Evolutionary conservation across 1,139 yeast species (phyloP).

Genomic region (Lodderomyces elongisporus): DNA sequence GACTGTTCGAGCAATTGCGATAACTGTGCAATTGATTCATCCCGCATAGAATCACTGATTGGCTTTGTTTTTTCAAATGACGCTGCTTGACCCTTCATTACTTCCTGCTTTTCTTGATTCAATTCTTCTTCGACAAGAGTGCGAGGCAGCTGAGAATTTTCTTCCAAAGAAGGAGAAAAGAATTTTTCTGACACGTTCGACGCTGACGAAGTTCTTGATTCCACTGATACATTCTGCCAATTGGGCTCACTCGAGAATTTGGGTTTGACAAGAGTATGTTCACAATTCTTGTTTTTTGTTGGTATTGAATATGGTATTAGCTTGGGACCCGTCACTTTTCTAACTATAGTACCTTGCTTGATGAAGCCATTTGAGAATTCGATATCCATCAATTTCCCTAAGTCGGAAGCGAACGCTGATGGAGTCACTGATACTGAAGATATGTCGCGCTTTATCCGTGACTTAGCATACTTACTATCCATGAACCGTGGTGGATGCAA

Average conservation of each 20-base stretch:
- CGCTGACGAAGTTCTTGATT: background rate
- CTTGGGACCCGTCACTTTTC: too few species aligned
- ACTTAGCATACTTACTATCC: background rate
- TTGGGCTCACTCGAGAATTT: too few species aligned
- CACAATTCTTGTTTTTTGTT: too few species aligned
- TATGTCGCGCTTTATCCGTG: conserved; percentile 12
- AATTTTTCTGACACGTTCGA: background rate
- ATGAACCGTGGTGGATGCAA: background rate
- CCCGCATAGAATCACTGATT: conserved; percentile 11
- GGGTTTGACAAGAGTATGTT: too few species aligned
- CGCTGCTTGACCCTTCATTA: background rate
- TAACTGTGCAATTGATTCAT: conserved; percentile 32
- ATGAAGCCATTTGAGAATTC: conserved; percentile 13
- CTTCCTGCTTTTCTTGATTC: background rate
- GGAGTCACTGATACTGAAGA: conserved; percentile 28
- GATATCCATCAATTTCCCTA: conserved; percentile 25
- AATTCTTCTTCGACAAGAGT: background rate
- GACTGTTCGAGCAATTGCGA: conserved; percentile 31
- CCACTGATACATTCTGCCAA: background rate
- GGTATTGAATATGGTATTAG: background rate
- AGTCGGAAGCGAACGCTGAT: conserved; percentile 26
- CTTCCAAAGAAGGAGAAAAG: background rate
- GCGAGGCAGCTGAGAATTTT: background rate
- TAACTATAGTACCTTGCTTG: too few species aligned
- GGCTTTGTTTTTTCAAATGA: conserved; percentile 4